A percentile compares a stretch with the other conserved stretches of the same genome.
phyloP scores from a whole-genome alignment of 352 stramenopile genomes.

The Phytophthora syringae region DNA sequence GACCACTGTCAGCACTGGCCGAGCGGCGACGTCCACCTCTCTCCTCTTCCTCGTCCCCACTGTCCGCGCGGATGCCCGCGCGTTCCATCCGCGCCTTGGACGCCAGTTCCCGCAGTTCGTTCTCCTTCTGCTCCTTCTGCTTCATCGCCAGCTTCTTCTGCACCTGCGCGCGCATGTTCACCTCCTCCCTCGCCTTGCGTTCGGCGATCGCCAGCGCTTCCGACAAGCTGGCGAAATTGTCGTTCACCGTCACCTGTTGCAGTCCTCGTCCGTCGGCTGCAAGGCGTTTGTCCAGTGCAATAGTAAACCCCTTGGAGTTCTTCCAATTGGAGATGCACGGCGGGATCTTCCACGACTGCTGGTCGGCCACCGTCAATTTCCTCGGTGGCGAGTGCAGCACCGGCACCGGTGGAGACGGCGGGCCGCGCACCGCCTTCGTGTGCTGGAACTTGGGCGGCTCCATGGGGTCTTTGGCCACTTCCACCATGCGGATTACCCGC shows the following conservation, averaged over 20 bases:
- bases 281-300: slow-evolving; percentile 99
- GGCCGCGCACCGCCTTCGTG: slow-evolving; percentile 94
- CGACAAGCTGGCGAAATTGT: slow-evolving; percentile 98
- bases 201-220: slow-evolving; percentile 98
- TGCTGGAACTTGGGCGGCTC: slow-evolving; percentile 99
- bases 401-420: slow-evolving; percentile 91
- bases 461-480: slow-evolving; percentile 98
- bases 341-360: slow-evolving; percentile 99
- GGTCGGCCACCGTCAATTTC: slow-evolving; percentile 93
- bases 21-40: slow-evolving; percentile 31
- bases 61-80: slow-evolving; percentile 58
- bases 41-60: slow-evolving; percentile 33
- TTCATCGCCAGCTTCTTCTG: slow-evolving; percentile 90
- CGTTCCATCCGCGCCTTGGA: slow-evolving; percentile 94
- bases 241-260: slow-evolving; percentile 96
- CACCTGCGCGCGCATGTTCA: slow-evolving; percentile 93
- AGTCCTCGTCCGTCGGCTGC: slow-evolving; percentile 97
- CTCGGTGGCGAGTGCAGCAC: slow-evolving; percentile 93
- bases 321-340: slow-evolving; percentile 99
- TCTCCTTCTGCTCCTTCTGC: slow-evolving; percentile 97
- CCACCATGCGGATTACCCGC: slow-evolving; percentile 99
- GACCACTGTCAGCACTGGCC: slow-evolving; percentile 21
- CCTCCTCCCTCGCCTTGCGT: slow-evolving; percentile 96
- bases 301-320: slow-evolving; percentile 99
- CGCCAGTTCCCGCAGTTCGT: slow-evolving; percentile 94